phyloP scores from a whole-genome alignment of 805 yeast species.

The Crinitomyces ghanaensis region DNA sequence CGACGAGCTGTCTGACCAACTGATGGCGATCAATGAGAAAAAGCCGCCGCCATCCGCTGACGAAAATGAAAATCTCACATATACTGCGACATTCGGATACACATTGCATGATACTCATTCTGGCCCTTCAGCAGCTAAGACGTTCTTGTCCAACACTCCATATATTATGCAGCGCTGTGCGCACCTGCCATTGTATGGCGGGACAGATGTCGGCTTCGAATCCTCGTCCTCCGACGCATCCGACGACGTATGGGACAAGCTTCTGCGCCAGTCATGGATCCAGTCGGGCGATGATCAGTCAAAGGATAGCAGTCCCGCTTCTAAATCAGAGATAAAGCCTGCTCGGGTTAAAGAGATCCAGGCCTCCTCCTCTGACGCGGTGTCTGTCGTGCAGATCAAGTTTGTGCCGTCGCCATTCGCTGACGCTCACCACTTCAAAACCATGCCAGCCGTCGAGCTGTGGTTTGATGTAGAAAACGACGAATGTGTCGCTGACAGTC shows the following conservation, averaged over 20 bases:
- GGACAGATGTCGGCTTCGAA: conserved; percentile 15
- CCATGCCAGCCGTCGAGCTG: conserved; percentile 44
- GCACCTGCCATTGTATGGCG: conserved; percentile 14
- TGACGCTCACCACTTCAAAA: conserved; percentile 16
- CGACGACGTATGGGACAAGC: conserved; percentile 11
- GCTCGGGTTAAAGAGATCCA: too few relatives aligned
- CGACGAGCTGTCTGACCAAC: too few relatives aligned
- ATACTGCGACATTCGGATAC: conserved; percentile 24
- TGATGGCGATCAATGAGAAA: too few relatives aligned
- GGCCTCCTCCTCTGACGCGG: conserved; percentile 19
- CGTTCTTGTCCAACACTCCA: conserved; percentile 23
- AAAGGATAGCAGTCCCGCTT: not conserved
- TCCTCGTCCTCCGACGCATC: not conserved
- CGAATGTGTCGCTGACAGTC: conserved; percentile 29
- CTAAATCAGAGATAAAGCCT: not conserved
- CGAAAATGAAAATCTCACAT: conserved; percentile 10
- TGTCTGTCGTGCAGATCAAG: conserved; percentile 34
- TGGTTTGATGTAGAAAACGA: conserved; percentile 37
- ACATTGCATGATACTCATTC: conserved; percentile 18
- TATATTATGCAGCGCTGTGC: conserved; percentile 16
- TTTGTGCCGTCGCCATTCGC: conserved; percentile 36
- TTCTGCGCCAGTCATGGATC: conserved; percentile 3
- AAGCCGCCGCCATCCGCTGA: not conserved
- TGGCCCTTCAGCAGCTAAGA: conserved; percentile 8
- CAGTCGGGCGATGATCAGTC: not conserved